Percentiles rank a stretch among this genome's conserved stretches.
phyloP scores from a whole-genome alignment of 2,329 filamentous ascomycete genomes.

The Cryphonectria parasitica region DNA sequence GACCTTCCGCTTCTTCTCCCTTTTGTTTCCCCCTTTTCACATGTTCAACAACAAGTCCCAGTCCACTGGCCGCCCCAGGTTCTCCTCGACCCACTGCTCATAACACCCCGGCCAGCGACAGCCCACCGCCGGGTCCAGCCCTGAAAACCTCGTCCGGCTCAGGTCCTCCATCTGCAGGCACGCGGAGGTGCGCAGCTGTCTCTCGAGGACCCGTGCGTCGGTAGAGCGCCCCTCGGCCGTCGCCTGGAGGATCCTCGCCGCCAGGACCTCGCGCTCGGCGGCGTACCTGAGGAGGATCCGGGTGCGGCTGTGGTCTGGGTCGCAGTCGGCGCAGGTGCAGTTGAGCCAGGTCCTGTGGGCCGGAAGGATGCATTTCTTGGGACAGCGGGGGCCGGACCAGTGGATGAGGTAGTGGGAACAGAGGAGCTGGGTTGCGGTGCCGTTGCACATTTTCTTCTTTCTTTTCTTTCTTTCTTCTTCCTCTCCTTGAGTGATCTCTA shows the following conservation, averaged over 20 bases:
- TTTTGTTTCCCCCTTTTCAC: neutral
- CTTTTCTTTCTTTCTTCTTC: neutral
- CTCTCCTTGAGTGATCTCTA: neutral
- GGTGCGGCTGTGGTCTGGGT: constrained; percentile 23
- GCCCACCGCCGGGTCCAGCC: constrained; percentile 20
- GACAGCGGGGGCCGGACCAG: constrained; percentile 25
- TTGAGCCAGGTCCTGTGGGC: constrained; percentile 21
- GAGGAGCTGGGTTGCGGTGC: constrained; percentile 26
- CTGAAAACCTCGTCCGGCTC: constrained; percentile 6
- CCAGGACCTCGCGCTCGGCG: constrained; percentile 12
- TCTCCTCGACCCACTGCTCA: constrained; percentile 25
- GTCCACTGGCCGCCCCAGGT: constrained; percentile 23
- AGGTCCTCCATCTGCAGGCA: constrained; percentile 25
- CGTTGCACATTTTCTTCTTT: constrained; percentile 27
- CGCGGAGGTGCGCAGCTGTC: constrained; percentile 15
- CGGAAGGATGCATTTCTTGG: constrained; percentile 27
- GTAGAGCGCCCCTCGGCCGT: constrained; percentile 49
- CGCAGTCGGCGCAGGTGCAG: constrained; percentile 31
- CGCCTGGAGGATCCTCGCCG: constrained; percentile 54
- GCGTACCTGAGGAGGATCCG: constrained; percentile 25
- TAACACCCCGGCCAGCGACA: constrained; percentile 27
- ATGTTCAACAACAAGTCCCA: constrained; percentile 24
- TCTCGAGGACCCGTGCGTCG: constrained; percentile 26
- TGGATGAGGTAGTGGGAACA: constrained; percentile 31
- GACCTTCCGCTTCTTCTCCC: neutral